phyloP scores from a whole-genome alignment of 192 early-diverging fungal genomes.

The Coemansia umbellata region DNA sequence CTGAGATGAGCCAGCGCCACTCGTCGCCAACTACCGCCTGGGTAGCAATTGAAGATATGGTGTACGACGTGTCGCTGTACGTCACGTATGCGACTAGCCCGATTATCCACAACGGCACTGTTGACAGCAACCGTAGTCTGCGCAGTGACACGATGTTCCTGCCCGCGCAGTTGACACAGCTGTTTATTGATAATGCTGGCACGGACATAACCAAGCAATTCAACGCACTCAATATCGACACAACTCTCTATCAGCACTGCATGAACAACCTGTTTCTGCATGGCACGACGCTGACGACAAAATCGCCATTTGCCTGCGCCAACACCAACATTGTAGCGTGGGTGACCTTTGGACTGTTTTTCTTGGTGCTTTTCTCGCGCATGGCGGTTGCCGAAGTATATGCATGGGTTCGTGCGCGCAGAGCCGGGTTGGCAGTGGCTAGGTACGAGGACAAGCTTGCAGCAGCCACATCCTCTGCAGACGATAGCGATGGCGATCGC shows the following conservation, averaged over 20 bases:
- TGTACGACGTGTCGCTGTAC: constrained; percentile 41
- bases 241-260: constrained; percentile 36
- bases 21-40: constrained; percentile 28
- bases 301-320: constrained; percentile 48
- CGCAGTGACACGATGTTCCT: constrained; percentile 29
- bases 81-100: constrained; percentile 25
- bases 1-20: constrained; percentile 16
- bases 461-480: background rate
- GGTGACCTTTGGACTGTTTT: constrained; percentile 46
- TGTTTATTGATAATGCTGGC: constrained; percentile 36
- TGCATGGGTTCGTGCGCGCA: constrained; percentile 26
- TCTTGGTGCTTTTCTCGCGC: constrained; percentile 35
- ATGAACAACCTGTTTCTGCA: constrained; percentile 34
- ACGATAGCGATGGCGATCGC: background rate
- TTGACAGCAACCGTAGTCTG: constrained; percentile 20
- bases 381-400: constrained; percentile 34
- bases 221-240: constrained; percentile 13
- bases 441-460: constrained; percentile 1
- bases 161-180: constrained; percentile 24
- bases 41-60: constrained; percentile 29
- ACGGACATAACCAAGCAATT: constrained; percentile 26
- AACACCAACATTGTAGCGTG: constrained; percentile 51
- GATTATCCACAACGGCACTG: constrained; percentile 33
- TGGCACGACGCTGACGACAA: constrained; percentile 33
- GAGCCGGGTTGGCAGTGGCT: constrained; percentile 15